Evolutionary conservation across 257 asterid species (phyloP).

Genomic region (Solanum rostratum): DNA sequence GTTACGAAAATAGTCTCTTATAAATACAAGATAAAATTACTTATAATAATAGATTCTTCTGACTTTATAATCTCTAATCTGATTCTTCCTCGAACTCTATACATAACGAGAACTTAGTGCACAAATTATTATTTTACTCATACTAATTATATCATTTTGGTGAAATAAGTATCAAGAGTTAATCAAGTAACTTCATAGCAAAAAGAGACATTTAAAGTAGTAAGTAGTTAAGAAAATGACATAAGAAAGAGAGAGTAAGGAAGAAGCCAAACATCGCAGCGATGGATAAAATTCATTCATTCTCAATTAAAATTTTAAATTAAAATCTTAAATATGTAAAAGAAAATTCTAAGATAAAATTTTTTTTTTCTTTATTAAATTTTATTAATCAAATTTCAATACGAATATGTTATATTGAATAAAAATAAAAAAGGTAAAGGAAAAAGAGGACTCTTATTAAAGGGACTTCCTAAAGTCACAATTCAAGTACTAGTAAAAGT

Average conservation of each 20-base stretch:
- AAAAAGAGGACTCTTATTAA: conserved; percentile 7
- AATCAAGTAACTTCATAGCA: conserved; percentile 3
- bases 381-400: too few species aligned
- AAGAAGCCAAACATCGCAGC: not conserved
- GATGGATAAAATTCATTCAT: not conserved
- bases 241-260: not conserved
- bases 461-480: conserved; percentile 17
- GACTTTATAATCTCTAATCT: not conserved
- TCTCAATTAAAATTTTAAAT: fast-evolving
- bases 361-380: too few species aligned
- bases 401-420: too few species aligned
- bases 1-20: fast-evolving
- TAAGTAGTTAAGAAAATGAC: conserved; percentile 29
- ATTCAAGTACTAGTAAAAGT: conserved; percentile 16
- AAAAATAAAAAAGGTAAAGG: not conserved
- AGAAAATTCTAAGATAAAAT: fast-evolving
- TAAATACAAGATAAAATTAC: not conserved
- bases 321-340: not conserved
- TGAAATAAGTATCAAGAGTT: not conserved
- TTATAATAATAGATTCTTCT: not conserved
- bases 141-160: not conserved
- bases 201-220: conserved; percentile 22
- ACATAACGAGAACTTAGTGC: fast-evolving
- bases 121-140: not conserved
- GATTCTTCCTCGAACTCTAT: not conserved